These are phyloP conservation scores for Solidago caesia DNA, from an alignment of 129 eudicot species.

Conservation along the genomic window DNA sequence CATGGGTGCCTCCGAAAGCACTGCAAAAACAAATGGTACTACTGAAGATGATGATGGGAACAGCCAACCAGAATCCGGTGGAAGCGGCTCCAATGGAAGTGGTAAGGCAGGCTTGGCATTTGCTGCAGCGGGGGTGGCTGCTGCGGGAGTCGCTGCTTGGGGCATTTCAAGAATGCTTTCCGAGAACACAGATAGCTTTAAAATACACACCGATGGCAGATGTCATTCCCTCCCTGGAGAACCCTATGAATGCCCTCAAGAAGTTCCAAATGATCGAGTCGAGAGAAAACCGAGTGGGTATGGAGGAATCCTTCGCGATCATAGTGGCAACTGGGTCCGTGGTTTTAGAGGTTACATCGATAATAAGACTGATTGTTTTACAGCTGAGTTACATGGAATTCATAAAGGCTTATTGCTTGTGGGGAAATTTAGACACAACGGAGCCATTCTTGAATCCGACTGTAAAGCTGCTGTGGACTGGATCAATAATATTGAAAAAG, in stretches of 20 bases:
- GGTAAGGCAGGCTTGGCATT: not conserved
- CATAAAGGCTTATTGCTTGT: not conserved
- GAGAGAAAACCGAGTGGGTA: not conserved
- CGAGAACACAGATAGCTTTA: not conserved
- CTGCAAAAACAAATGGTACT: not conserved
- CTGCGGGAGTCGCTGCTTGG: not conserved
- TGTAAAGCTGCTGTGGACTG: no score
- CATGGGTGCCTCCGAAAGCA: slow-evolving; percentile 13
- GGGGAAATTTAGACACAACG: not conserved
- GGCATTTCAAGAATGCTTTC: slow-evolving; percentile 9
- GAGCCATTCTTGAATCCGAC: slow-evolving; percentile 13
- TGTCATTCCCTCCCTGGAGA: not conserved
- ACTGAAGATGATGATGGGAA: not conserved
- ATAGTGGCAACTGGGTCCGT: not conserved
- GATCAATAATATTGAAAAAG: no score
- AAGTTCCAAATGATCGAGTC: not conserved
- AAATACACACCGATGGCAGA: not conserved
- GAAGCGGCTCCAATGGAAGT: no score
- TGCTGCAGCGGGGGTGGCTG: not conserved
- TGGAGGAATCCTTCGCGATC: slow-evolving; percentile 14
- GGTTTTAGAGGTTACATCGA: not conserved
- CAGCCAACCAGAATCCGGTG: not conserved
- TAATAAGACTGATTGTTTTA: not conserved
- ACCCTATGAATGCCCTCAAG: no score
- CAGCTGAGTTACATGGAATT: slow-evolving; percentile 16